Base-by-base conservation (phyloP, 2,329 filamentous ascomycete genomes). In the Ambrosiella xylebori region DNA sequence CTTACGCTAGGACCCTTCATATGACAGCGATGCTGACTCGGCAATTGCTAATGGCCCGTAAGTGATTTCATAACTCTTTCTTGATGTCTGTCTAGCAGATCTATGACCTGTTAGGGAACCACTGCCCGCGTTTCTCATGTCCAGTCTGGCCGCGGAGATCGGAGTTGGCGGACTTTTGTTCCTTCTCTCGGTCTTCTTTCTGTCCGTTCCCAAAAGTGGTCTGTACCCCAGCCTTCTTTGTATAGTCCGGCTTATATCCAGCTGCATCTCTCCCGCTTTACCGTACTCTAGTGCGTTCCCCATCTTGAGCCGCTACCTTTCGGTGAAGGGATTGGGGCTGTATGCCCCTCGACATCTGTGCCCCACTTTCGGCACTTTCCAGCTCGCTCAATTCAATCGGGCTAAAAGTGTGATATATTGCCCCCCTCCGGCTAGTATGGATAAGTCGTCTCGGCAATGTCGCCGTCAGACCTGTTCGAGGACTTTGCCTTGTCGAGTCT, bases 41-140 rank as follows among this genome's bases (percentile, higher is more conserved):
- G 58, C 58, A 12, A 57, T 54, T 57, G 40, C 41, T n/a, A 41
- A 57, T 17, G 58, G 49, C 27, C 40, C 49, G 55, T 60, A 56
- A 54, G 55, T 59, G 13, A 12, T 45, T 17, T 15, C 44, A 47
- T 7, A 13, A 15, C 19, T 47, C 17, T 15, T 15, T 47, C 7
- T 15, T 47, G 8, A 47, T 17, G 13, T 17, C n/a, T 3, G 3
- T 47, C 44, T 17, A 5, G 44, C 7, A 8, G 44, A 47, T 47
- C 44, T 47, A 13, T 47, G 44, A 15, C 44, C 44, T 19, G 8
- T 47, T 47, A 8, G 19, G 19, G 44, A 47, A 47, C n/a, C 44
- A 13, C 44, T 7, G 44, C 44, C 44, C 11, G n/a, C 13, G 8
- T 13, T 17, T 13, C 8, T 13, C 44, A 13, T 17, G 44, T 15